A percentile compares a stretch with the other conserved stretches of the same genome.
These are phyloP conservation scores for Pichia phayaonensis DNA, from an alignment of 805 yeast genomes.

Conservation along the genomic window DNA sequence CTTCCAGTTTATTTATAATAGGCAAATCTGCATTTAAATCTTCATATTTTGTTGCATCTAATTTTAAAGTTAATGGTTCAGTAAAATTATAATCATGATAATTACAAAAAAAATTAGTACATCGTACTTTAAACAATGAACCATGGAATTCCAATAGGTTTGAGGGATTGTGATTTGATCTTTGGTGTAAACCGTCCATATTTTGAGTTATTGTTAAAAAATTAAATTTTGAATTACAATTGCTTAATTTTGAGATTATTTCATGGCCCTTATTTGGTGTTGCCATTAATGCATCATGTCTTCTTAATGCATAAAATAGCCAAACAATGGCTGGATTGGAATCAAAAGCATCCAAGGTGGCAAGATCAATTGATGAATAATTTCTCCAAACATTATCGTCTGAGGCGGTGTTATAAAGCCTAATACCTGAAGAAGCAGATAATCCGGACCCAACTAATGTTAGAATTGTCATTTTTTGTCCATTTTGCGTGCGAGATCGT, in stretches of 20 bases:
- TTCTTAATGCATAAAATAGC: constrained; percentile 74
- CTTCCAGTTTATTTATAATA: constrained; percentile 35
- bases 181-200: constrained; percentile 64
- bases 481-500: neutral
- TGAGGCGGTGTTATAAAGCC: constrained; percentile 63
- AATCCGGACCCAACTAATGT: constrained; percentile 81
- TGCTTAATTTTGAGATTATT: constrained; percentile 58
- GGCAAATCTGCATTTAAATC: constrained; percentile 17
- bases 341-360: constrained; percentile 87
- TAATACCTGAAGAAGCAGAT: constrained; percentile 68
- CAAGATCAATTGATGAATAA: constrained; percentile 72
- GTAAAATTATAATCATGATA: constrained; percentile 40
- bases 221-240: constrained; percentile 24
- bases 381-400: constrained; percentile 60
- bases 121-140: constrained; percentile 58
- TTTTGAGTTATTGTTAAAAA: constrained; percentile 75
- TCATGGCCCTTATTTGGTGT: constrained; percentile 68
- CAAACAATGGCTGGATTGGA: constrained; percentile 81
- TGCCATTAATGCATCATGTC: constrained; percentile 58
- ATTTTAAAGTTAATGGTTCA: constrained; percentile 47
- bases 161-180: constrained; percentile 53
- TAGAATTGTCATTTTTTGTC: constrained; percentile 19
- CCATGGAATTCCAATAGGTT: constrained; percentile 74
- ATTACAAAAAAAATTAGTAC: constrained; percentile 71
- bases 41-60: constrained; percentile 12